Conservation (phyloP, 164 flowering plant genomes). For the Sedum album region DNA sequence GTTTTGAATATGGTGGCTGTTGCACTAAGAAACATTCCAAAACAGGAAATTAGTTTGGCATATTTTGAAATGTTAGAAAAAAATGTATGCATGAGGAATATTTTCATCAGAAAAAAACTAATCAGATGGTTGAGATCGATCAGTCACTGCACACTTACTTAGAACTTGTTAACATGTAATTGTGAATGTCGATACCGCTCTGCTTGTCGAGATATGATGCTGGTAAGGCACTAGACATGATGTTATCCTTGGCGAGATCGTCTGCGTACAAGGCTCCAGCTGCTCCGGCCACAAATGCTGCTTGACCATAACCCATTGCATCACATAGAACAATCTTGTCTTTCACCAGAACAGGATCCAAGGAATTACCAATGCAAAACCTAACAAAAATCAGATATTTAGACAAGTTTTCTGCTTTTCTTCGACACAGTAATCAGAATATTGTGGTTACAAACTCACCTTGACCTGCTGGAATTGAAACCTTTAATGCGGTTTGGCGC, state of each 20-base stretch:
- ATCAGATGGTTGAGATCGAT: no score
- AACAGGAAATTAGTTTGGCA: no score
- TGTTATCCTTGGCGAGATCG: slow-evolving; percentile 12
- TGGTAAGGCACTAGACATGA: slow-evolving; percentile 30
- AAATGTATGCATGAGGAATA: no score
- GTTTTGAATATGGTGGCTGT: slow-evolving; percentile 30
- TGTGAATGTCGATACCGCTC: slow-evolving; percentile 16
- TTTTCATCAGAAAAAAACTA: no score
- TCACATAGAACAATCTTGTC: slow-evolving; percentile 59
- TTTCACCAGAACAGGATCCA: slow-evolving; percentile 28
- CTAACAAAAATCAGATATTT: slow-evolving; percentile 18
- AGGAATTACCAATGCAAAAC: slow-evolving; percentile 21
- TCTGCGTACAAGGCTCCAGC: slow-evolving; percentile 25
- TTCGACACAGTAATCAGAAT: no score
- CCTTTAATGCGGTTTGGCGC: no score
- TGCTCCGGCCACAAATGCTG: slow-evolving; percentile 1
- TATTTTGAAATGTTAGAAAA: no score
- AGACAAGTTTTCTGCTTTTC: no score
- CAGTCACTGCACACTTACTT: no score
- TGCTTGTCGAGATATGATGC: slow-evolving; percentile 19
- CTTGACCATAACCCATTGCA: background rate
- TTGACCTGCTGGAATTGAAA: slow-evolving; percentile 8
- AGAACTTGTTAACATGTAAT: slow-evolving; percentile 25
- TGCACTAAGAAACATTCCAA: slow-evolving; percentile 20
- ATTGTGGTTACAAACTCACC: no score